Percentiles rank a stretch among this genome's conserved stretches.
Conservation (phyloP, 1,284 basidiomycete species). For the Boletus hoseneyae region DNA sequence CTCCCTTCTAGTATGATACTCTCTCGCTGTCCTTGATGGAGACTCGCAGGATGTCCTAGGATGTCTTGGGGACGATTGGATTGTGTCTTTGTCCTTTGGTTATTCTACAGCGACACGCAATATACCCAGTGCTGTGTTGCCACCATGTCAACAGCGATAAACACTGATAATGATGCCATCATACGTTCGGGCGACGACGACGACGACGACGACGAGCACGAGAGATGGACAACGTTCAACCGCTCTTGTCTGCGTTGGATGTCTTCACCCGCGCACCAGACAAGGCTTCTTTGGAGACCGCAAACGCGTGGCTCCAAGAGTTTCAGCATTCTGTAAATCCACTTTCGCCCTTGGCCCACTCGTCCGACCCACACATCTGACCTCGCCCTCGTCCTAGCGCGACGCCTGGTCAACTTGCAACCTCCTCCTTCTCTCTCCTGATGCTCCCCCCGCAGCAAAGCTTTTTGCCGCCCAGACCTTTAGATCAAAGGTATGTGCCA, state of each 20-base stretch:
- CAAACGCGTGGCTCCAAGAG: conserved; percentile 91
- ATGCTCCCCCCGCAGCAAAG: conserved; percentile 79
- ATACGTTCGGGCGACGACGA: neutral
- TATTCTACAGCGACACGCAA: conserved; percentile 31
- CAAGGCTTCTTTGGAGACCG: conserved; percentile 76
- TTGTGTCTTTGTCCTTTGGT: conserved; percentile 14
- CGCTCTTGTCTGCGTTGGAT: conserved; percentile 67
- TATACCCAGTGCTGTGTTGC: conserved; percentile 37
- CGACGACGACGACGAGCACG: conserved; percentile 16
- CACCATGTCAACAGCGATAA: conserved; percentile 36
- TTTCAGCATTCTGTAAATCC: conserved; percentile 95
- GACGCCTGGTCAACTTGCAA: conserved; percentile 98
- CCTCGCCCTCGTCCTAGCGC: conserved; percentile 62
- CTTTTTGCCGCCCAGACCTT: conserved; percentile 98
- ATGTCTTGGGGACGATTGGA: conserved; percentile 34
- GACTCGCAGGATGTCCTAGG: conserved; percentile 23
- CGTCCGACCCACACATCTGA: conserved; percentile 57
- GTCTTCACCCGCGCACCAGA: conserved; percentile 80
- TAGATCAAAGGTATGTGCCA: conserved; percentile 74
- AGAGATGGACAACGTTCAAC: conserved; percentile 64
- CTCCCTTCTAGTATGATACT: conserved; percentile 52
- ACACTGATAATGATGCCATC: conserved; percentile 24
- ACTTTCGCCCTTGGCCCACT: conserved; percentile 63
- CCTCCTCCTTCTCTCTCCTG: conserved; percentile 78
- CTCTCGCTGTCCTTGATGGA: conserved; percentile 32